Conservation (phyloP, 2,329 filamentous ascomycete genomes). For the Cytospora schulzeri region DNA sequence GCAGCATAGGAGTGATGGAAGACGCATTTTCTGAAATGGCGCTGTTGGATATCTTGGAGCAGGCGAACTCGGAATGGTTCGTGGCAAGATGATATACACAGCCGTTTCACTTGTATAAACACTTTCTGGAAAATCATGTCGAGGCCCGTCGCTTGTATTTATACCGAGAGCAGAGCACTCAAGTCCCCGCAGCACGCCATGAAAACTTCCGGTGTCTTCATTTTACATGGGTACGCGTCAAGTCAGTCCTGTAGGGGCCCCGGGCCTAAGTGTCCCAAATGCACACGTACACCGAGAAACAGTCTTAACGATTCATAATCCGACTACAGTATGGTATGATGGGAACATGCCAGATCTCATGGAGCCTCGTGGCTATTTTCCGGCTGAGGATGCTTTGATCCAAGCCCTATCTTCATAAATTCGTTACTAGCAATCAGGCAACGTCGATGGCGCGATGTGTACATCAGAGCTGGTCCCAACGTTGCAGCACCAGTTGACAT, state of each 20-base stretch:
- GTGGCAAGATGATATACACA: background rate
- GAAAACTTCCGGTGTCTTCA: conserved; percentile 14
- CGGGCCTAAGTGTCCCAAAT: too few species aligned
- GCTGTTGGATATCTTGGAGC: background rate
- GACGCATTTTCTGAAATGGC: conserved; percentile 3
- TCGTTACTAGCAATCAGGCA: background rate
- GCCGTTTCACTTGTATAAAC: background rate
- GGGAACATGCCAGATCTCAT: too few species aligned
- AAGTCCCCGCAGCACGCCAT: conserved; percentile 21
- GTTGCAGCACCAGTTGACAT: background rate
- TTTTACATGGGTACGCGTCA: background rate
- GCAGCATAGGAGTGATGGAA: conserved; percentile 6
- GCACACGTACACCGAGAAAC: background rate
- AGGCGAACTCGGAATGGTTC: background rate
- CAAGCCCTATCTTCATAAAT: background rate
- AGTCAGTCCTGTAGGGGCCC: background rate
- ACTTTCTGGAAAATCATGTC: background rate
- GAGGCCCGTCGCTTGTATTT: conserved; percentile 4
- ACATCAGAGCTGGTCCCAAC: background rate
- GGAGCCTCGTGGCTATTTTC: too few species aligned
- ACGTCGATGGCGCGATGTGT: background rate
- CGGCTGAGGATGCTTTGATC: background rate
- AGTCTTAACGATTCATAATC: background rate
- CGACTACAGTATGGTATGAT: too few species aligned
- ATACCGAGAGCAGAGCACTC: conserved; percentile 18